A percentile compares a stretch with the other conserved stretches of the same genome.
phyloP scores from a whole-genome alignment of 768 basidiomycete species.

The Pisolithus tinctorius region DNA sequence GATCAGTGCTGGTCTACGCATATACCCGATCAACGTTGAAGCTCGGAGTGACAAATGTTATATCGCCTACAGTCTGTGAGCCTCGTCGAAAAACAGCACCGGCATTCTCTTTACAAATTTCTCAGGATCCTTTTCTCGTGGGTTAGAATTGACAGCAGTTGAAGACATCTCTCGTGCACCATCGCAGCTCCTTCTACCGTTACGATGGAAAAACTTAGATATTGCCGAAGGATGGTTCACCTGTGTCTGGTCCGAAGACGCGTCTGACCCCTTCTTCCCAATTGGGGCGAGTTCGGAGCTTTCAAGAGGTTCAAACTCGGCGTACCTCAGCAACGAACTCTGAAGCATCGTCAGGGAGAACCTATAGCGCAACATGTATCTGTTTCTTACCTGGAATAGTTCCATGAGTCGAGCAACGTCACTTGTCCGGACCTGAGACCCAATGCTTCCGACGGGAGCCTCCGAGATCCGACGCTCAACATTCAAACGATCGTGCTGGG shows the following conservation, averaged over 20 bases:
- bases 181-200: slow-evolving; percentile 16
- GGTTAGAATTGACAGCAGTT: slow-evolving; percentile 13
- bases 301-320: slow-evolving; percentile 52
- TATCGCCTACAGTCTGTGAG: slow-evolving; percentile 63
- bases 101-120: slow-evolving; percentile 60
- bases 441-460: slow-evolving; percentile 32
- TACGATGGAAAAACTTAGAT: slow-evolving; percentile 23
- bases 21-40: not conserved
- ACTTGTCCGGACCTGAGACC: slow-evolving; percentile 58
- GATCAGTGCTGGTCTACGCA: slow-evolving; percentile 60
- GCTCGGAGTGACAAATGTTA: not conserved
- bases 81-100: slow-evolving; percentile 80
- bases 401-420: slow-evolving; percentile 83
- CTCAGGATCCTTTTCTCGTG: slow-evolving; percentile 23
- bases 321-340: slow-evolving; percentile 67
- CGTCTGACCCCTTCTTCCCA: slow-evolving; percentile 23
- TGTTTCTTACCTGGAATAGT: slow-evolving; percentile 56
- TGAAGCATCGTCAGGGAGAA: slow-evolving; percentile 16
- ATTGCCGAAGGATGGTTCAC: slow-evolving; percentile 28
- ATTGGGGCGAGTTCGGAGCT: slow-evolving; percentile 18
- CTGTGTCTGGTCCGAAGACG: slow-evolving; percentile 38
- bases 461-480: slow-evolving; percentile 59
- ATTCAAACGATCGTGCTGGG: slow-evolving; percentile 67
- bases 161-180: slow-evolving; percentile 29
- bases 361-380: not conserved